These are phyloP conservation scores for Cinnamomum micranthum DNA, from an alignment of 164 flowering plant genomes.

Conservation along the genomic window DNA sequence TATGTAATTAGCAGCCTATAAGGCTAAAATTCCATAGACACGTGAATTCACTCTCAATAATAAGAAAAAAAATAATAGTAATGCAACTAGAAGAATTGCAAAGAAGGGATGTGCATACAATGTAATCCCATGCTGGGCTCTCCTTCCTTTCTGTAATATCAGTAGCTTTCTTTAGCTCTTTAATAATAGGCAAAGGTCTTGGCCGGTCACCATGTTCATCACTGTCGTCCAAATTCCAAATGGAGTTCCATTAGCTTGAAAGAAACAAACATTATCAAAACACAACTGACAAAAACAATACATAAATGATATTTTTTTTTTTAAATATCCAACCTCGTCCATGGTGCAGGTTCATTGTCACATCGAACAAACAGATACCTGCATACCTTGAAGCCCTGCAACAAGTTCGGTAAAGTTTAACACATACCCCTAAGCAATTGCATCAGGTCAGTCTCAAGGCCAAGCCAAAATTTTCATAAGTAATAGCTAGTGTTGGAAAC, in stretches of 20 bases:
- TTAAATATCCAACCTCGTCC: conserved; percentile 80
- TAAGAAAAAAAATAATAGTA: too few species aligned
- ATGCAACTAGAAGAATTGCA: too few species aligned
- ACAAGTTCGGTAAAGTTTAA: conserved; percentile 5
- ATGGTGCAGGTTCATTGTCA: conserved; percentile 94
- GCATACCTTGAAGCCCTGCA: conserved; percentile 70
- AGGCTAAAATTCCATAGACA: too few species aligned
- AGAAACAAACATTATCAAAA: too few species aligned
- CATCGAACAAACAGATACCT: conserved; percentile 86
- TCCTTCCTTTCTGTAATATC: conserved; percentile 63
- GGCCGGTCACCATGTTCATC: conserved; percentile 88
- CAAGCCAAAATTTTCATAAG: too few species aligned
- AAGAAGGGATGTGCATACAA: conserved; percentile 38
- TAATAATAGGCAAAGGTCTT: conserved; percentile 58
- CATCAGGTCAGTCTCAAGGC: too few species aligned
- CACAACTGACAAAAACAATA: too few species aligned
- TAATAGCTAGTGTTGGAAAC: too few species aligned
- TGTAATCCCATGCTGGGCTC: conserved; percentile 76
- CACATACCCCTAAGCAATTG: background rate
- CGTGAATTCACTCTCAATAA: too few species aligned
- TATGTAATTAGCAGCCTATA: too few species aligned
- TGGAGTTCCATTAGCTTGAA: too few species aligned
- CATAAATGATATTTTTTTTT: background rate
- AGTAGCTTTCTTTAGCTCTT: conserved; percentile 56
- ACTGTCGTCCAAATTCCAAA: conserved; percentile 33